Evolutionary conservation across 768 basidiomycete species (phyloP).

Genomic region (Termitomyces sp.): DNA sequence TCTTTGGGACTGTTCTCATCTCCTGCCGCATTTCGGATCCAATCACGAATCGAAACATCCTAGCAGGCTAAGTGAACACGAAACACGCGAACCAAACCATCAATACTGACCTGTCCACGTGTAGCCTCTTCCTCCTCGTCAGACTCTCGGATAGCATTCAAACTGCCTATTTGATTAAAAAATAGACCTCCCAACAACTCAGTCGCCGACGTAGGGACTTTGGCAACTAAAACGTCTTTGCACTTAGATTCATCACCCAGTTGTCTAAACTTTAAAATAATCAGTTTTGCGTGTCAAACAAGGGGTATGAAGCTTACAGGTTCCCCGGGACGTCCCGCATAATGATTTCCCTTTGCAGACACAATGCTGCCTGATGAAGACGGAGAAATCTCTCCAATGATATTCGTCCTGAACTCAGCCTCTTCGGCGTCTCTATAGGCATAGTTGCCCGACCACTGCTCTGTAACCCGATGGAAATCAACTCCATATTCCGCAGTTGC

Average conservation of each 20-base stretch:
- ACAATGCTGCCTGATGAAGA: slow-evolving; percentile 4
- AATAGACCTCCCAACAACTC: no score
- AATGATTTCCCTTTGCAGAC: slow-evolving; percentile 14
- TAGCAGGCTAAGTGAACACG: no score
- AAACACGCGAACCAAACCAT: no score
- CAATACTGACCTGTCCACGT: background rate
- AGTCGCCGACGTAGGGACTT: background rate
- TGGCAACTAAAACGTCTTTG: slow-evolving; percentile 12
- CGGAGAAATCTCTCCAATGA: slow-evolving; percentile 9
- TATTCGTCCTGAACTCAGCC: background rate
- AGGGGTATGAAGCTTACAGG: no score
- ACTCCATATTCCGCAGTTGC: background rate
- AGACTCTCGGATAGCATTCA: background rate
- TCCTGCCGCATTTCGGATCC: background rate
- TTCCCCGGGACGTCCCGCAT: no score
- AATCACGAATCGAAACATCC: background rate
- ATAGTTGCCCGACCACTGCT: slow-evolving; percentile 2
- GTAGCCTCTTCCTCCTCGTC: background rate
- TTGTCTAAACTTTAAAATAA: no score
- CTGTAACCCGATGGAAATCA: background rate
- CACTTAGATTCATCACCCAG: no score
- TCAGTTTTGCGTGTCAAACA: no score
- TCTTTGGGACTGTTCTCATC: background rate
- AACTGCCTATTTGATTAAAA: slow-evolving; percentile 7
- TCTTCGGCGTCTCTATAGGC: background rate